phyloP scores from a whole-genome alignment of 805 yeast species.

The Barnettozyma botsteinii region DNA sequence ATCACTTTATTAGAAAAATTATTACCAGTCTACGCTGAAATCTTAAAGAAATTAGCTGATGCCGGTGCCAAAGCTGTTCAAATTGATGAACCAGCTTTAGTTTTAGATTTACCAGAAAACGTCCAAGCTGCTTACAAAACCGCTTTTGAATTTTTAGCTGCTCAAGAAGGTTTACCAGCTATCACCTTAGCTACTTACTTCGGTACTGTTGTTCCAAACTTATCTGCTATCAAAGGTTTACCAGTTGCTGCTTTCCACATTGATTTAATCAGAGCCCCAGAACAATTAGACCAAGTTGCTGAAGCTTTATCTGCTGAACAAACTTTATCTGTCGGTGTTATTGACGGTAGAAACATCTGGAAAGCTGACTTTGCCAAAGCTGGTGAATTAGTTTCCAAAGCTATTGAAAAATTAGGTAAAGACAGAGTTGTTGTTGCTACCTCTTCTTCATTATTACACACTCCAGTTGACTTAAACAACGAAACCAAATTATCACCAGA shows the following conservation, averaged over 20 bases:
- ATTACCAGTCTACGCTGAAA: slow-evolving; percentile 88
- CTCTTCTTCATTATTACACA: slow-evolving; percentile 94
- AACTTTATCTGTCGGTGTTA: slow-evolving; percentile 90
- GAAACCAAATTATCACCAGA: slow-evolving; percentile 88
- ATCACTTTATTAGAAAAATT: slow-evolving; percentile 82
- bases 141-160: slow-evolving; percentile 74
- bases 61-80: slow-evolving; percentile 97
- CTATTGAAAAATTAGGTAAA: slow-evolving; percentile 77
- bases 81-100: slow-evolving; percentile 96
- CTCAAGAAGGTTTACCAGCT: slow-evolving; percentile 68
- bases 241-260: slow-evolving; percentile 96
- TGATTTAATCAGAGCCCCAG: slow-evolving; percentile 94
- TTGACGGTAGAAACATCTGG: slow-evolving; percentile 99
- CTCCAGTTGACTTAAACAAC: slow-evolving; percentile 92
- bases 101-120: slow-evolving; percentile 82
- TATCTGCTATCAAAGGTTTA: slow-evolving; percentile 78
- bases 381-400: slow-evolving; percentile 71
- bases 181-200: slow-evolving; percentile 86
- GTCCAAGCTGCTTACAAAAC: slow-evolving; percentile 83
- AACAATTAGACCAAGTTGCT: slow-evolving; percentile 83
- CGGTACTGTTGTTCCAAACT: slow-evolving; percentile 98
- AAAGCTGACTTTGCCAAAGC: slow-evolving; percentile 92
- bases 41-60: slow-evolving; percentile 76
- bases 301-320: slow-evolving; percentile 63
- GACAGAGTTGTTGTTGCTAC: slow-evolving; percentile 88